A percentile compares a stretch with the other conserved stretches of the same genome.
Conservation (phyloP, 192 early-diverging fungal genomes). For the Glomus cerebriforme region DNA sequence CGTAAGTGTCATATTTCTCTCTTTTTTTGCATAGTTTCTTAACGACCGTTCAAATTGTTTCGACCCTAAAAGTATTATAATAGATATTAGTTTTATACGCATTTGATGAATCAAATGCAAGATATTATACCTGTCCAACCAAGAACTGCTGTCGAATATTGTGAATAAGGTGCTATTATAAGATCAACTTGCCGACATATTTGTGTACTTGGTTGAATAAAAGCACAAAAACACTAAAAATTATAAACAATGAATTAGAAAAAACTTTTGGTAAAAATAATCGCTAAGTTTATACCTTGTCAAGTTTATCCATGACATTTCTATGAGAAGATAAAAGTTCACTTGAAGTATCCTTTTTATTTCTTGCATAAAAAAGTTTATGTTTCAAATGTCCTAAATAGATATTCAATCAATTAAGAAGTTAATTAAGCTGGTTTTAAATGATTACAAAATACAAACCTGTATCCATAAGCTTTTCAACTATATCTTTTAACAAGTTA, state of each 20-base stretch:
- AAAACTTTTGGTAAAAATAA: background rate
- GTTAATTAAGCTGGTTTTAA: background rate
- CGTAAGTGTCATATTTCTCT: conserved; percentile 9
- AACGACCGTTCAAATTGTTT: background rate
- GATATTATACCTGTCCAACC: conserved; percentile 39
- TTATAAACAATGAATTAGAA: background rate
- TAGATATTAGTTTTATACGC: background rate
- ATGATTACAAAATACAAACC: conserved; percentile 9
- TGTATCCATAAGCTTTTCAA: conserved; percentile 7
- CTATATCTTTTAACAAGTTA: conserved; percentile 26
- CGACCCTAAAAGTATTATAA: background rate
- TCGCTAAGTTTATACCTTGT: background rate
- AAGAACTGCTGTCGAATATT: conserved; percentile 32
- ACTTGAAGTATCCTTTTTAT: background rate
- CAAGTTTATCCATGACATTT: conserved; percentile 4
- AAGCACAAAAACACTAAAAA: conserved; percentile 37
- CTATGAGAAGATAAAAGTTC: background rate
- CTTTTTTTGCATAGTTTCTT: conserved; percentile 3
- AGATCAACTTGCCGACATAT: conserved; percentile 40
- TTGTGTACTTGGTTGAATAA: conserved; percentile 35
- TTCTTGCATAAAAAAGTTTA: conserved; percentile 1
- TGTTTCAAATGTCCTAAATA: conserved; percentile 13
- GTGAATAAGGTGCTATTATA: conserved; percentile 31
- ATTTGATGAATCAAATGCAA: background rate
- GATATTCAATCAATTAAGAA: background rate